Conservation (phyloP, 768 basidiomycete species). For the Chalciporus piperatus region DNA sequence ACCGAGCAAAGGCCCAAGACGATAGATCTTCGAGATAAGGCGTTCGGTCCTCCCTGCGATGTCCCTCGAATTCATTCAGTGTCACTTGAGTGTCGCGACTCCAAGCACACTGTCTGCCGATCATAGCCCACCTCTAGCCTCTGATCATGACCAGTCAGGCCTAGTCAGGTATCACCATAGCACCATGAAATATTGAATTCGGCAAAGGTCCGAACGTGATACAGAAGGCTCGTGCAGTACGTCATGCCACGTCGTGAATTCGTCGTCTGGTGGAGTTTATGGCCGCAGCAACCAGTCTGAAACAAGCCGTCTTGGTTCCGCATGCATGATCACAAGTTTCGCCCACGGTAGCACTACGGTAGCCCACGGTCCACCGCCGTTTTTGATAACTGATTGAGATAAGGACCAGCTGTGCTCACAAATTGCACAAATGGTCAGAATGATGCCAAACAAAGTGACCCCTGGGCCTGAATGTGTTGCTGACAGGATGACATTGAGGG, state of each 20-base stretch:
- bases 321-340: not conserved
- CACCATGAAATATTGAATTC: not conserved
- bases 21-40: too few relatives aligned
- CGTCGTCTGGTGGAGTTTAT: not conserved
- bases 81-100: too few relatives aligned
- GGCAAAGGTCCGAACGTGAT: not conserved
- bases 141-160: too few relatives aligned
- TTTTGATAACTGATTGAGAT: not conserved
- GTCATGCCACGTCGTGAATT: not conserved
- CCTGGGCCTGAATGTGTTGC: not conserved
- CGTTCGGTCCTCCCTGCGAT: too few relatives aligned
- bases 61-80: too few relatives aligned
- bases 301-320: not conserved
- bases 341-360: too few relatives aligned
- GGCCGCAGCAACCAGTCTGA: not conserved
- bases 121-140: too few relatives aligned
- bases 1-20: too few relatives aligned
- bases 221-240: not conserved
- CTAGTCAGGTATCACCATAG: not conserved
- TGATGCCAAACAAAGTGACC: not conserved
- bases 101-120: too few relatives aligned
- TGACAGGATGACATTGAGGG: not conserved
- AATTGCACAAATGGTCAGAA: not conserved
- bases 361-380: not conserved
- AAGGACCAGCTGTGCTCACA: not conserved